Evolutionary conservation across 768 basidiomycete species (phyloP), one percentile per base, ranked within the genome.

Genomic region (Hydnomerulius pinastri): DNA sequence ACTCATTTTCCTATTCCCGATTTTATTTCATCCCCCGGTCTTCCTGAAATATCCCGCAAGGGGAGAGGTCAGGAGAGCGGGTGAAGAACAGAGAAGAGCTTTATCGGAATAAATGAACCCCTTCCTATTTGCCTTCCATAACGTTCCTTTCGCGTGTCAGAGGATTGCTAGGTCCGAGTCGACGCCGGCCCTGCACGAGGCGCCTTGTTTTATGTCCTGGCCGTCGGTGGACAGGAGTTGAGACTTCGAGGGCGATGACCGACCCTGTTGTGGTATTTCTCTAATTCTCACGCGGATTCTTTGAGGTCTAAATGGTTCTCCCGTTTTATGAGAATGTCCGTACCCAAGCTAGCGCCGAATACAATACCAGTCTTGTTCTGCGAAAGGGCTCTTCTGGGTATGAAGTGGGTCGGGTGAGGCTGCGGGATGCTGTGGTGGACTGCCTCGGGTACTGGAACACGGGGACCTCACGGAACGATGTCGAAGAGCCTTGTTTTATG

Each of bases 1-100:
- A 38, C 47, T 70, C 68, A 51, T 62, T 68, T 70, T 61, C 35
- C 43, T 45, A 23, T 33, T 21, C 24, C 20, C 18, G 50, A 24
- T 30, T 46, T 51, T 53, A 8, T 27, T 41, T 56, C 30, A 59
- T 59, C 17, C n/a, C 47, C 39, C 55, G 45, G 48, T 52, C 46
- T 42, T 39, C 40, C 37, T 29, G 50, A 57, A 43, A 28, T 46
- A 36, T 28, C 43, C 4, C 27, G 29, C 21, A 29, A 24, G n/a
- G n/a, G n/a, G 21, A 38, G 27, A 47, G 20, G 3, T 32, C 11
- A 32, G 4, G 15, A 33, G 40, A 48, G 23, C 27, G 29, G 28
- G 18, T 28, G 37, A 29, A 13, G 36, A 11, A 24, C 2, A 9
- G n/a, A 41, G 46, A 43, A 35, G 17, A 13, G n/a, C 28, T n/a